These are phyloP conservation scores for Handroanthus guayacan DNA, from an alignment of 257 asterid species.

Conservation along the genomic window DNA sequence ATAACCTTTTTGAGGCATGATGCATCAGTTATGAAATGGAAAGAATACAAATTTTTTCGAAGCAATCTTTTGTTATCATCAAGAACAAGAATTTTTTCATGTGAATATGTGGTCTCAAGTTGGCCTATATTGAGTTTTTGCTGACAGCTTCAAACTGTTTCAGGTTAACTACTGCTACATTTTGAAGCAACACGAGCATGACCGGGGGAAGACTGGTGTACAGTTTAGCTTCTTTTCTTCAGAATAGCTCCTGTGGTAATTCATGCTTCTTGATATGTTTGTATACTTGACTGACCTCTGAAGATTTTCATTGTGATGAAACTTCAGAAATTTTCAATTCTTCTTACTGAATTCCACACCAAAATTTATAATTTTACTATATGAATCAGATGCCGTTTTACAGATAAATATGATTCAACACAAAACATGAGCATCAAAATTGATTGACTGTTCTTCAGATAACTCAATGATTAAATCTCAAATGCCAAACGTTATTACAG, in stretches of 20 bases:
- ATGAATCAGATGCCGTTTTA: slow-evolving; percentile 29
- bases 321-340: slow-evolving; percentile 18
- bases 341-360: neutral
- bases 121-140: neutral
- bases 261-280: slow-evolving; percentile 13
- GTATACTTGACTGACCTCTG: slow-evolving; percentile 16
- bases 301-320: slow-evolving; percentile 29
- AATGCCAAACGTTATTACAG: neutral
- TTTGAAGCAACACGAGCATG: slow-evolving; percentile 74
- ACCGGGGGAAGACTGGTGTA: slow-evolving; percentile 82
- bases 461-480: slow-evolving; percentile 19
- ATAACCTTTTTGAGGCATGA: neutral
- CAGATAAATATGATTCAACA: slow-evolving; percentile 33
- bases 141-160: slow-evolving; percentile 36
- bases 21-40: neutral
- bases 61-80: neutral
- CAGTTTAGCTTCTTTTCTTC: slow-evolving; percentile 93
- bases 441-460: slow-evolving; percentile 25
- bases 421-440: slow-evolving; percentile 18
- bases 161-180: slow-evolving; percentile 91
- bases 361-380: slow-evolving; percentile 28
- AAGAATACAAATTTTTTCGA: neutral
- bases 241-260: slow-evolving; percentile 40
- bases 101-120: neutral
- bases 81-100: neutral